Conservation (phyloP, 306 rosid genomes). For the Psophocarpus tetragonolobus region DNA sequence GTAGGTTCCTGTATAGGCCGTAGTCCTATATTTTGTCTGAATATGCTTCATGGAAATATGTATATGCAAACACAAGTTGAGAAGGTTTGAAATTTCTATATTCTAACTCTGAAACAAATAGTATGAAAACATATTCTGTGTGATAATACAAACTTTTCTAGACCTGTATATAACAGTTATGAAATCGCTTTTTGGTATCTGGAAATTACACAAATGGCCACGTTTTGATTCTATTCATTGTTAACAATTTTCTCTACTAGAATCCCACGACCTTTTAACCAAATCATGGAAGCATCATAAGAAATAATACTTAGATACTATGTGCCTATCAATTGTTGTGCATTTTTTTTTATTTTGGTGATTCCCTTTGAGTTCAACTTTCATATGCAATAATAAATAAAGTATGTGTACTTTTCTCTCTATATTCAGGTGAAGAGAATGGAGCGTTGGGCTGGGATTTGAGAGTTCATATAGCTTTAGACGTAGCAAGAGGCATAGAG, state of each 20-base stretch:
- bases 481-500: conserved; percentile 94
- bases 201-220: neutral
- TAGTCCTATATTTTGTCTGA: neutral
- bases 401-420: conserved; percentile 1
- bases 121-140: neutral
- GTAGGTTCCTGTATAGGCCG: neutral
- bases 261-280: neutral
- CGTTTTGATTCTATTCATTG: neutral
- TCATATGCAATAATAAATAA: neutral
- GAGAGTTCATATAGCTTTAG: conserved; percentile 86
- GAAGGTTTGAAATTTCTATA: neutral
- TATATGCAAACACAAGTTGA: neutral
- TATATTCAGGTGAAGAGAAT: conserved; percentile 58
- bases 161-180: neutral
- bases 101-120: neutral
- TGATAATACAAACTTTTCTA: neutral
- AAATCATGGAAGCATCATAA: neutral
- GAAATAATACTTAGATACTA: neutral
- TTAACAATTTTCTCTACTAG: neutral
- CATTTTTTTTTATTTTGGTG: neutral
- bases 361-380: conserved; percentile 5
- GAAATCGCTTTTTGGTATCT: neutral
- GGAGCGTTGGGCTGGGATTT: conserved; percentile 80
- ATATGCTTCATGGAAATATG: neutral
- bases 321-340: neutral